Conservation (phyloP, 805 yeast species). For the Candida takata region DNA sequence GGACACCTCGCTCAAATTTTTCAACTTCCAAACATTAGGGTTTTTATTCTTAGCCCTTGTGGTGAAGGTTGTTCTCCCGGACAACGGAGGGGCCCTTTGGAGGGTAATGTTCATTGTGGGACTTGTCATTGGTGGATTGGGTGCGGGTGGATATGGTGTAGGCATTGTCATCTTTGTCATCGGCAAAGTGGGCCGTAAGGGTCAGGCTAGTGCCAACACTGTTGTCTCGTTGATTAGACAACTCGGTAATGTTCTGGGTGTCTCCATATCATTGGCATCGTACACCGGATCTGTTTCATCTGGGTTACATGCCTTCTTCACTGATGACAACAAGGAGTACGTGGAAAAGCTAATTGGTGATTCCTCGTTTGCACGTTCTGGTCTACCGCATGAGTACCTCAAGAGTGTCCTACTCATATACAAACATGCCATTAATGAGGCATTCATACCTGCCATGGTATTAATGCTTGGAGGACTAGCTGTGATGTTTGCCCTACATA, state of each 20-base stretch:
- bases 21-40: constrained; percentile 16
- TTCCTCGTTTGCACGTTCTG: constrained; percentile 10
- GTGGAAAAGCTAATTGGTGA: constrained; percentile 11
- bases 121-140: constrained; percentile 28
- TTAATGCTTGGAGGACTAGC: constrained; percentile 9
- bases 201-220: constrained; percentile 39
- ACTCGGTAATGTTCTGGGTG: constrained; percentile 37
- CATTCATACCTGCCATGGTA: constrained; percentile 15
- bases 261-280: constrained; percentile 30
- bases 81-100: constrained; percentile 12
- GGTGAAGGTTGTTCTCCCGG: constrained; percentile 11
- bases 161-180: constrained; percentile 33
- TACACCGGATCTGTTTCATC: constrained; percentile 25
- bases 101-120: constrained; percentile 22
- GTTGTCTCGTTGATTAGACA: constrained; percentile 38
- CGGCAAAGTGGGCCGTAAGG: constrained; percentile 33
- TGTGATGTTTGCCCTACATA: constrained; percentile 11
- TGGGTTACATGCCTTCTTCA: constrained; percentile 25
- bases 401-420: constrained; percentile 12
- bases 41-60: constrained; percentile 10
- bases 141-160: constrained; percentile 36
- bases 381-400: constrained; percentile 11
- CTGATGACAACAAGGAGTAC: constrained; percentile 1
- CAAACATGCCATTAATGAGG: constrained; percentile 7
- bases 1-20: constrained; percentile 8